Base-by-base conservation (phyloP, 2,329 filamentous ascomycete genomes). In the Colletotrichum gloeosporioides region DNA sequence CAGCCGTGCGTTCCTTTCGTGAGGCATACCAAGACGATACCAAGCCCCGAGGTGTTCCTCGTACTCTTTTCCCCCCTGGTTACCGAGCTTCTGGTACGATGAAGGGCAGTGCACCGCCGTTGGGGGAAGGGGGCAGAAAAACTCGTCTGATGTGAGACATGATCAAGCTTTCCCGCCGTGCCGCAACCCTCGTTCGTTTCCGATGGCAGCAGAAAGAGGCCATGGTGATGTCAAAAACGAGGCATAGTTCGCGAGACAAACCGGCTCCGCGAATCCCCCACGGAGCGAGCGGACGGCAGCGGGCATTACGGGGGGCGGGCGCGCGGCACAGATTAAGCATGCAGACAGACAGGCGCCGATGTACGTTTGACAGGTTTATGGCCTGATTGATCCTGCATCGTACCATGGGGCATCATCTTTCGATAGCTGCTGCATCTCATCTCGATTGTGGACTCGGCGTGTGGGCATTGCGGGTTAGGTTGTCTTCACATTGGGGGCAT, bases 121-220 rank as follows among this genome's bases (percentile, higher is more conserved):
- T 13, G 0, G 18, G 39, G 44, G 27, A 34, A 10, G 53, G n/a
- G 16, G 53, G n/a, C 18, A n/a, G 39, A 44, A n/a, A 53, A 25
- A 27, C 29, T 75, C 68, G 36, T 75, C 72, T 36, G 68, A 71
- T 75, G 61, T 75, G 34, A 71, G 44, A 67, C 22, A 61, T 65
- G 68, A 62, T n/a, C 68, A 49, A 69, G 18, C 29, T 44, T 62
- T 63, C 27, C 18, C 29, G 25, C 57, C 6, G n/a, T 34, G 31
- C 31, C 6, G 18, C 16, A n/a, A 31, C 8, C 57, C 25, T 64
- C 44, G 9, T 34, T 32, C 59, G 18, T n/a, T 31, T 31, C 59
- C 31, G 16, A 22, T 62, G 59, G 59, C n/a, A 49, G 44, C 44
- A 49, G 44, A 49, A 22, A 22, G n/a, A 59, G 55, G 55, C 22